A percentile compares a stretch with the other conserved stretches of the same genome.
Conservation (phyloP, 2,329 filamentous ascomycete species). For the Shiraia bambusicola region DNA sequence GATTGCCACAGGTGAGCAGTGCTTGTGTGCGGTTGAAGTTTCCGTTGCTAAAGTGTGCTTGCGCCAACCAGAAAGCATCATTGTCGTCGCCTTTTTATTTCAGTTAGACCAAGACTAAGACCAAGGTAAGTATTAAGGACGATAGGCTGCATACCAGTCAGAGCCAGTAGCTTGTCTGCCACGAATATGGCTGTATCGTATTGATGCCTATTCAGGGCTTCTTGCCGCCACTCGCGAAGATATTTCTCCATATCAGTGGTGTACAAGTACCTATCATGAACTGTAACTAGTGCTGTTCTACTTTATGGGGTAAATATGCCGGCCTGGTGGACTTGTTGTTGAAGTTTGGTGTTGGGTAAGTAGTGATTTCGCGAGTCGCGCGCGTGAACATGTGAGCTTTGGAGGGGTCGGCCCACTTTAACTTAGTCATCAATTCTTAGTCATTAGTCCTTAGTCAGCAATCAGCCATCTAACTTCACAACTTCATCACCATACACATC, state of each 20-base stretch:
- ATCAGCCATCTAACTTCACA: too few species aligned
- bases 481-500: neutral
- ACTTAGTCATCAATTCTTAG: conserved; percentile 19
- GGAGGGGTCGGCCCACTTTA: conserved; percentile 13
- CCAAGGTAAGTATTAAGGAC: too few species aligned
- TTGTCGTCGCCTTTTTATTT: conserved; percentile 73
- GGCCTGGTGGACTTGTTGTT: conserved; percentile 1
- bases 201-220: conserved; percentile 92
- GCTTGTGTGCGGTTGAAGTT: conserved; percentile 92
- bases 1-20: conserved; percentile 79
- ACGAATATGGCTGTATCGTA: conserved; percentile 97
- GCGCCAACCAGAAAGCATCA: conserved; percentile 97
- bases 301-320: conserved; percentile 1
- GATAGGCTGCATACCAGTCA: conserved; percentile 71
- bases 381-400: conserved; percentile 20
- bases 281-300: conserved; percentile 1
- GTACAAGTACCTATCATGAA: conserved; percentile 6
- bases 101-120: conserved; percentile 10
- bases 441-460: too few species aligned
- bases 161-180: conserved; percentile 90
- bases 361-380: conserved; percentile 14
- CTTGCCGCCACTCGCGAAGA: conserved; percentile 90
- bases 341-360: conserved; percentile 1
- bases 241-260: conserved; percentile 78
- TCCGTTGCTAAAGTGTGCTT: conserved; percentile 92